phyloP scores from a whole-genome alignment of 2,329 filamentous ascomycete genomes.

The Calonectria naviculata region DNA sequence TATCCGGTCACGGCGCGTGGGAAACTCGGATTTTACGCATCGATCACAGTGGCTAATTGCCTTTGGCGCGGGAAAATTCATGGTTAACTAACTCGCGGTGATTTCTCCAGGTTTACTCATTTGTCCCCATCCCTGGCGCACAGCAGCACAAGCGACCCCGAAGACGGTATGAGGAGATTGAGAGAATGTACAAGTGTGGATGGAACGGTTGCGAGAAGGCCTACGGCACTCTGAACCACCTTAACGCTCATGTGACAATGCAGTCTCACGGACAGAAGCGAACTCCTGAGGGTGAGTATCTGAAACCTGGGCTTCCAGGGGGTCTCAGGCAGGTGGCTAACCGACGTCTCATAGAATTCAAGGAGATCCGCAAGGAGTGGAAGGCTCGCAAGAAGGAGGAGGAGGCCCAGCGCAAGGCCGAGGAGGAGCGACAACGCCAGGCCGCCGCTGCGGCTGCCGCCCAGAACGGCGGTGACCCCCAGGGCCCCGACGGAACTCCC shows the following conservation, averaged over 20 bases:
- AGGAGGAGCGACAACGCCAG: slow-evolving; percentile 81
- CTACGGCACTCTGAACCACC: slow-evolving; percentile 95
- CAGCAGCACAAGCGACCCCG: slow-evolving; percentile 97
- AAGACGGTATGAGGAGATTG: slow-evolving; percentile 96
- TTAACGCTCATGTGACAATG: slow-evolving; percentile 99
- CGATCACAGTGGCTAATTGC: background rate
- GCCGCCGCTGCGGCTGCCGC: slow-evolving; percentile 64
- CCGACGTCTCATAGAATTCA: slow-evolving; percentile 79
- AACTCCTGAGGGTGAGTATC: slow-evolving; percentile 89
- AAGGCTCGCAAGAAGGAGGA: slow-evolving; percentile 99
- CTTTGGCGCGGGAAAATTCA: background rate
- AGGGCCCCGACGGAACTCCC: slow-evolving; percentile 53
- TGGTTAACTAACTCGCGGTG: background rate
- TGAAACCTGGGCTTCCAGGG: background rate
- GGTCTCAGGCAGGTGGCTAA: slow-evolving; percentile 33
- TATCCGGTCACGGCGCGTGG: background rate
- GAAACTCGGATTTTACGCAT: background rate
- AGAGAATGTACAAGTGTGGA: slow-evolving; percentile 99
- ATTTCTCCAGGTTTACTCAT: slow-evolving; percentile 90
- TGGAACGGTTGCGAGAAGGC: slow-evolving; percentile 99
- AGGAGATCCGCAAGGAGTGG: slow-evolving; percentile 99
- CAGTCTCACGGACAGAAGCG: slow-evolving; percentile 95
- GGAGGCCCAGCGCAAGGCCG: slow-evolving; percentile 87
- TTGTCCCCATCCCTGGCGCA: slow-evolving; percentile 95
- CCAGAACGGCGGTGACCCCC: slow-evolving; percentile 63